Percentiles rank a stretch among this genome's conserved stretches.
These are phyloP conservation scores for Aspergillus heteromorphus DNA, from an alignment of 495 filamentous ascomycete species.

Conservation along the genomic window DNA sequence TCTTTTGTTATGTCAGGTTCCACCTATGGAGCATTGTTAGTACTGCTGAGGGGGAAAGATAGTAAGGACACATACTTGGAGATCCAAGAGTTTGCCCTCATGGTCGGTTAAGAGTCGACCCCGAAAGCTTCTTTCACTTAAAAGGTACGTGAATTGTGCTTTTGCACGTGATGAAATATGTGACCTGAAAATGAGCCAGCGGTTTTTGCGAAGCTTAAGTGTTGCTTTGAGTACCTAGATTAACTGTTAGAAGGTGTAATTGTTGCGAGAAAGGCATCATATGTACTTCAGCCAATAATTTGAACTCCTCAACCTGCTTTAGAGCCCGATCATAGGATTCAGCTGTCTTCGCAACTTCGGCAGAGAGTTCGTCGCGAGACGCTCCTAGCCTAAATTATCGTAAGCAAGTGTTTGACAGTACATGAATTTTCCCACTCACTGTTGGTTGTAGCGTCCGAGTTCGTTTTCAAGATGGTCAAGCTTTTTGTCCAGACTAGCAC, in stretches of 20 bases:
- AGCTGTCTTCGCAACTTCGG: slow-evolving; percentile 40
- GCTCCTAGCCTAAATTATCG: slow-evolving; percentile 52
- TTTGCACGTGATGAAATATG: slow-evolving; percentile 80
- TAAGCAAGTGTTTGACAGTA: slow-evolving; percentile 2
- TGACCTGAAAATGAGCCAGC: slow-evolving; percentile 75
- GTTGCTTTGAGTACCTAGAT: slow-evolving; percentile 55
- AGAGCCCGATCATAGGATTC: slow-evolving; percentile 38
- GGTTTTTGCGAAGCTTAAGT: slow-evolving; percentile 61
- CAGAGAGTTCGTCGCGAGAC: slow-evolving; percentile 58
- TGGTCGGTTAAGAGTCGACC: slow-evolving; percentile 78
- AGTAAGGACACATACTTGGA: slow-evolving; percentile 51
- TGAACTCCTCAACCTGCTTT: slow-evolving; percentile 43
- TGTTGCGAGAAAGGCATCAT: not conserved
- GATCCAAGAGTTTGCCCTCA: slow-evolving; percentile 60
- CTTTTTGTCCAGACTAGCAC: slow-evolving; percentile 56
- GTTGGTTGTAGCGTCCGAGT: slow-evolving; percentile 41
- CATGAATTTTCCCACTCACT: slow-evolving; percentile 34
- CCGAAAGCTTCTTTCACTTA: slow-evolving; percentile 83
- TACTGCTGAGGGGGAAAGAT: not conserved
- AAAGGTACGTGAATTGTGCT: slow-evolving; percentile 77
- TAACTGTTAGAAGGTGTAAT: not conserved
- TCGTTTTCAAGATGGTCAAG: slow-evolving; percentile 54
- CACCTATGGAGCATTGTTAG: slow-evolving; percentile 37
- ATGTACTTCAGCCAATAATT: slow-evolving; percentile 48
- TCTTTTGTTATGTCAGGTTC: slow-evolving; percentile 73